phyloP scores from a whole-genome alignment of 306 rosid genomes.

The Prunus salicina region DNA sequence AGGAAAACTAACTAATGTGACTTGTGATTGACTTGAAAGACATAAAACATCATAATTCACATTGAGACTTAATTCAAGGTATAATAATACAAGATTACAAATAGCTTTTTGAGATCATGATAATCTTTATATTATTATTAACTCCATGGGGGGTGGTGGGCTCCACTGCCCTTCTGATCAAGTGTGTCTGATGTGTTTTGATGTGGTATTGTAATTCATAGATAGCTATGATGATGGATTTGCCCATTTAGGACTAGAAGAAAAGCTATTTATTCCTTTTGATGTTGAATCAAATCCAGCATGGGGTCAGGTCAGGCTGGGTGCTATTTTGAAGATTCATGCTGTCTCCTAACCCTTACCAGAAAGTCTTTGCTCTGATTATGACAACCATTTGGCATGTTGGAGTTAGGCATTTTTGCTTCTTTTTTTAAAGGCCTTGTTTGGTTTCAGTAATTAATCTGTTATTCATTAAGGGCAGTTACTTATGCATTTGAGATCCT shows the following conservation, averaged over 20 bases:
- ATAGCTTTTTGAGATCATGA: neutral
- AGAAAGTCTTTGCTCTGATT: constrained; percentile 52
- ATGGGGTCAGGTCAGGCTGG: constrained; percentile 43
- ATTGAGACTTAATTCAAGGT: constrained; percentile 9
- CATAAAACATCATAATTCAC: constrained; percentile 35
- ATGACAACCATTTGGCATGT: constrained; percentile 57
- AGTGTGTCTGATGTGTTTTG: constrained; percentile 26
- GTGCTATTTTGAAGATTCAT: constrained; percentile 69
- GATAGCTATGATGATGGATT: constrained; percentile 35
- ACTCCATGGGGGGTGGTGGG: constrained; percentile 26
- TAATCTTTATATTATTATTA: neutral
- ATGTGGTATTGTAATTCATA: constrained; percentile 42
- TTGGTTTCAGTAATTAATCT: constrained; percentile 10
- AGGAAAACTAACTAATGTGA: neutral
- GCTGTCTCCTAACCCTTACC: constrained; percentile 60
- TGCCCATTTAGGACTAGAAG: constrained; percentile 36
- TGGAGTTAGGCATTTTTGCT: constrained; percentile 12
- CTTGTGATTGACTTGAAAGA: constrained; percentile 21
- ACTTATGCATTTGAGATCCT: too few species aligned
- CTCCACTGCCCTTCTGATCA: constrained; percentile 22
- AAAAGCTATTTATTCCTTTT: constrained; percentile 22
- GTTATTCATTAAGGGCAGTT: too few species aligned
- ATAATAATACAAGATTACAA: neutral
- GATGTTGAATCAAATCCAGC: constrained; percentile 41
- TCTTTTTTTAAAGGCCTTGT: constrained; percentile 23